phyloP scores from a whole-genome alignment of 148 eudicot species.

The Rheum nobile region DNA sequence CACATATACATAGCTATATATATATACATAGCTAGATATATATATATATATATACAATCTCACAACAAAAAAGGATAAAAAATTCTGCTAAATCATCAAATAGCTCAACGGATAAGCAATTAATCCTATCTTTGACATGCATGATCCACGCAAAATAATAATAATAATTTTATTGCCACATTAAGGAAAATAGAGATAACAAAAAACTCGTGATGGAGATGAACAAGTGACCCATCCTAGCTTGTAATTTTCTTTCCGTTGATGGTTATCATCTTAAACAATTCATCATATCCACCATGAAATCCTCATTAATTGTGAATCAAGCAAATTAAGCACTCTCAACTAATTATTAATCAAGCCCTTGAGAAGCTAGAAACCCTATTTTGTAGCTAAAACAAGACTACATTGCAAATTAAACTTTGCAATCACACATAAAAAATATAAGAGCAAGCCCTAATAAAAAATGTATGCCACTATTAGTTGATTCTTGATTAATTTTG shows the following conservation, averaged over 20 bases:
- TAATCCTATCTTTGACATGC: neutral
- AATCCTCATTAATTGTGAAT: neutral
- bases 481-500: neutral
- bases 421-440: neutral
- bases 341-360: neutral
- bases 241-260: neutral
- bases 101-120: neutral
- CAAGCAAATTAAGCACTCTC: neutral
- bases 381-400: neutral
- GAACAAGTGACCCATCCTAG: constrained; percentile 9
- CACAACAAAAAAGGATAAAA: neutral
- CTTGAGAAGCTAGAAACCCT: neutral
- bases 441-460: constrained; percentile 1
- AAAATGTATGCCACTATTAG: neutral
- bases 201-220: constrained; percentile 8
- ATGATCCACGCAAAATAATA: neutral
- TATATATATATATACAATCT: neutral
- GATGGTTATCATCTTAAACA: constrained; percentile 1
- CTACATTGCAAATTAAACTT: neutral
- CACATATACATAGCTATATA: neutral
- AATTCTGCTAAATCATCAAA: neutral
- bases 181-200: neutral
- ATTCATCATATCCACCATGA: constrained; percentile 5
- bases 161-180: neutral
- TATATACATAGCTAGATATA: neutral